Evolutionary conservation across 768 basidiomycete species (phyloP).

Genomic region (Mycena rosella): DNA sequence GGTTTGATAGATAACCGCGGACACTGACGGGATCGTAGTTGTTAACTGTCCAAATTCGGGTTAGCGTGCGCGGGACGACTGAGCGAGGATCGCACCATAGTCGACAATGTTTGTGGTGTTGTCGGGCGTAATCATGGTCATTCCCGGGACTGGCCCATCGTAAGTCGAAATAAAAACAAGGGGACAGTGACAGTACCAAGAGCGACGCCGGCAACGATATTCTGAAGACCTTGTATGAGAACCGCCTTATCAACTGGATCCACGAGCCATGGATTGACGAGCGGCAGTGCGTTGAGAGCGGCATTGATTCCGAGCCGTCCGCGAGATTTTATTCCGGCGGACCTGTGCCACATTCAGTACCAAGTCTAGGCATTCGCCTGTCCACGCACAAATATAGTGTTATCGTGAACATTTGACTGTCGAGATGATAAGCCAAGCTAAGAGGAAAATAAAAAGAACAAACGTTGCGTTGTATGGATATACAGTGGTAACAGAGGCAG

Average conservation of each 20-base stretch:
- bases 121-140: slow-evolving; percentile 57
- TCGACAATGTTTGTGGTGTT: slow-evolving; percentile 49
- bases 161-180: not conserved
- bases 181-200: not conserved
- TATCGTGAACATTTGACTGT: slow-evolving; percentile 56
- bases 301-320: slow-evolving; percentile 57
- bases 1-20: not conserved
- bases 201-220: slow-evolving; percentile 44
- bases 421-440: not conserved
- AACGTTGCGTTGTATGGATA: slow-evolving; percentile 48
- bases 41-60: slow-evolving; percentile 26
- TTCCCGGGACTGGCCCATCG: slow-evolving; percentile 40
- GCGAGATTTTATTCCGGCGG: slow-evolving; percentile 54
- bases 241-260: slow-evolving; percentile 53
- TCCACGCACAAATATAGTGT: slow-evolving; percentile 53
- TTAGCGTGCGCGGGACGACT: not conserved
- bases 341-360: slow-evolving; percentile 38
- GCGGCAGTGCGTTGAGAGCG: slow-evolving; percentile 45
- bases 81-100: slow-evolving; percentile 37
- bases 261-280: slow-evolving; percentile 56
- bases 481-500: slow-evolving; percentile 46
- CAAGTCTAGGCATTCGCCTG: no score
- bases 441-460: not conserved
- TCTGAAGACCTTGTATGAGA: slow-evolving; percentile 49
- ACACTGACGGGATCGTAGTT: slow-evolving; percentile 30